phyloP scores from a whole-genome alignment of 345 rosid species.

The Melaleuca alternifolia region DNA sequence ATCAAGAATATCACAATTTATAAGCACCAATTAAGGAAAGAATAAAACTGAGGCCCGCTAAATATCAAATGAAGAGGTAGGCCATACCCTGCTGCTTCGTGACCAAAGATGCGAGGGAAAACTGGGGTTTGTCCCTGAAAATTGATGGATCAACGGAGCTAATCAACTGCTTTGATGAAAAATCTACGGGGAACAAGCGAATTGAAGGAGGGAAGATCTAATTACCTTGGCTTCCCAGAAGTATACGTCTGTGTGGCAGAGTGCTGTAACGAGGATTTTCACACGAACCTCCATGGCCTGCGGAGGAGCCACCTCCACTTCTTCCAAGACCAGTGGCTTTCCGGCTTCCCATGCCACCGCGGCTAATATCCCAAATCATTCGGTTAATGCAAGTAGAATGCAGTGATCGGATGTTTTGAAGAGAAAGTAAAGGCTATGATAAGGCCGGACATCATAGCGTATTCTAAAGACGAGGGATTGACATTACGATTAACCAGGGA shows the following conservation, averaged over 20 bases:
- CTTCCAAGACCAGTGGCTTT: constrained; percentile 37
- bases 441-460: not conserved
- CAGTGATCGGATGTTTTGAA: not conserved
- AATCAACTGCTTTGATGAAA: not conserved
- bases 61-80: not conserved
- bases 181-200: not conserved
- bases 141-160: not conserved
- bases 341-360: constrained; percentile 55
- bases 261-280: constrained; percentile 24
- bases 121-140: constrained; percentile 28
- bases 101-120: constrained; percentile 31
- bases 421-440: not conserved
- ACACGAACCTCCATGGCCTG: constrained; percentile 34
- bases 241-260: constrained; percentile 40
- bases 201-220: not conserved
- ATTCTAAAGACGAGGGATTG: not conserved
- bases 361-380: constrained; percentile 7
- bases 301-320: constrained; percentile 49
- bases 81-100: constrained; percentile 30
- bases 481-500: not conserved
- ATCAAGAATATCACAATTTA: not conserved
- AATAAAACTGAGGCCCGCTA: not conserved
- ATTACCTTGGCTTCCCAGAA: constrained; percentile 45
- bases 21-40: not conserved
- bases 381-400: not conserved